Base-by-base conservation (phyloP, 192 early-diverging fungal species). In the Martensiomyces pterosporus region DNA sequence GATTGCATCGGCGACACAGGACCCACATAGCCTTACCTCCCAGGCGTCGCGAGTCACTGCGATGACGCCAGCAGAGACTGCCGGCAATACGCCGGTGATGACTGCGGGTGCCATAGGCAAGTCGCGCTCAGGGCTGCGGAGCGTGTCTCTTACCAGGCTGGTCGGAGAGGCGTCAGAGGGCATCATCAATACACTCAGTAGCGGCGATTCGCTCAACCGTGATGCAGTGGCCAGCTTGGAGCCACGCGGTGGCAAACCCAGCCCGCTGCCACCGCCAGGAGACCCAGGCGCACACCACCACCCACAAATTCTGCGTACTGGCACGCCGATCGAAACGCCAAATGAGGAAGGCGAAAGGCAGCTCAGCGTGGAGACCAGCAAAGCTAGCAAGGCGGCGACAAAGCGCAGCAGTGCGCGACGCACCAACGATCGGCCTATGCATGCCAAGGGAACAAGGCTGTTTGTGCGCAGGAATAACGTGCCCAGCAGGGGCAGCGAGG, bases 401-500 rank as follows among this genome's bases (percentile, higher is more conserved):
- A 52, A 58, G 48, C 49, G 55, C 9, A 40, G 35, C 17, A 39
- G 44, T 15, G 23, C 47, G 14, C 49, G 57, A 24, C 26, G 57
- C 21, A 50, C 48, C 29, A 53, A 49, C 38, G 60, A 54, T 2
- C 60, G 67, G 14, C 42, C 19, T 0, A 24, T 55, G 22, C 44
- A 59, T 18, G 53, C 35, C 9, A 47, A 33, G 18, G 43, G 43
- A 4, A 55, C 49, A 12, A 50, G 69, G 46, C 38, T 65, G 45
- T 60, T 65, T 47, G 45, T 32, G 15, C 69, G 69, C n/a, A 42
- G 61, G 1, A 51, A 33, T 39, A 65, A 60, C 27, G 54, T 45
- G 12, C 65, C 68, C 18, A 72, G 68, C 27, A 57, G 68, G 4
- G 68, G 68, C 35, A 72, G 68, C 46, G 68, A 72, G 17, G 68